Percentiles rank a stretch among this genome's conserved stretches.
phyloP scores from a whole-genome alignment of 495 filamentous ascomycete genomes.

The Aspergillus cavernicola region DNA sequence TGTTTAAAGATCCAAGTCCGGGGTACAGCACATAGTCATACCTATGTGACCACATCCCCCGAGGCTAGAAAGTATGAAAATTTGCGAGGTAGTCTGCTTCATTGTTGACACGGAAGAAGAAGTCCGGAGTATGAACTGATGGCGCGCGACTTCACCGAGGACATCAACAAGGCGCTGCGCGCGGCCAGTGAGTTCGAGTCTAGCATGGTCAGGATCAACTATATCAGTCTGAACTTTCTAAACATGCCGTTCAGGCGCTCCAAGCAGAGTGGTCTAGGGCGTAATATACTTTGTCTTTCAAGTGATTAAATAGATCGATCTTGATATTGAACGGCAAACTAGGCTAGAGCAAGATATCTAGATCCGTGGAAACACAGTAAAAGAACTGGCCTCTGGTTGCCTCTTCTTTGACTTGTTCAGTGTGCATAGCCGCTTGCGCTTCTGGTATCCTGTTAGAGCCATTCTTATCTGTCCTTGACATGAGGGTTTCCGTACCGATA shows the following conservation, averaged over 20 bases:
- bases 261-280: constrained; percentile 49
- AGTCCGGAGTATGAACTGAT: constrained; percentile 28
- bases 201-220: constrained; percentile 47
- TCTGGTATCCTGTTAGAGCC: no score
- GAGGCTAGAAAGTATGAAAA: no score
- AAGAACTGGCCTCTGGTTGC: neutral
- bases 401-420: neutral
- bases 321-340: no score
- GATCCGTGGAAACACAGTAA: neutral
- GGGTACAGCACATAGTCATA: no score
- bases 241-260: constrained; percentile 43
- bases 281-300: no score
- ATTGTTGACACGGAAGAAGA: no score
- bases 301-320: no score
- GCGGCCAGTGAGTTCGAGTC: constrained; percentile 38
- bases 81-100: no score
- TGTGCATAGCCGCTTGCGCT: neutral
- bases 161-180: constrained; percentile 42
- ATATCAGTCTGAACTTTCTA: constrained; percentile 27
- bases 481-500: constrained; percentile 7
- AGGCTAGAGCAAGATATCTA: constrained; percentile 40
- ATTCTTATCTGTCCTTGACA: no score
- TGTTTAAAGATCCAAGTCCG: no score
- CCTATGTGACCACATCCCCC: no score
- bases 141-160: constrained; percentile 41